Base-by-base conservation (phyloP, 257 asterid genomes). In the Ligustrum vulgare region DNA sequence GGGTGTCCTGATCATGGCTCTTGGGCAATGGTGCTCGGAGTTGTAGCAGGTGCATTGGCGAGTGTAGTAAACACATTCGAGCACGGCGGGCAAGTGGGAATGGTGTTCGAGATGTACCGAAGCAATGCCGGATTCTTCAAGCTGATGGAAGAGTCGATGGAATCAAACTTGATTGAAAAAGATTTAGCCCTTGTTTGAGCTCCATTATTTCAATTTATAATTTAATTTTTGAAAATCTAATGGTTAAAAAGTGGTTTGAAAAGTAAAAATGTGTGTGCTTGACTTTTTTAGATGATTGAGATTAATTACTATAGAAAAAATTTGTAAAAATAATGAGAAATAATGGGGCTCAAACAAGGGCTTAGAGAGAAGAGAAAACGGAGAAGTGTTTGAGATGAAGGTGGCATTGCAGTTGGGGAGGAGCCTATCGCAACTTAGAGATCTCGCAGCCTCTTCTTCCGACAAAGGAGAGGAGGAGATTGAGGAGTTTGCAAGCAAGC, bases 31-130 rank as follows among this genome's bases (percentile, higher is more conserved):
- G 33, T 78, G 3, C 22, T 79, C 0, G 90, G 85, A 12, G 75
- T 79, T 13, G 78, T 32, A 0, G 84, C 74, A 0, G 90, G 90
- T 0, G 86, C 85, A 7, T 58, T 83, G 74, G 90, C 88, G 0
- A 78, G 69, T 8, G 76, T 54, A 0, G 88, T 84, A 12, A 86
- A 84, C 69, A 73, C 88, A 56, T 4, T 86, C 0, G 85, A 86
- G 31, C 90, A 86, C 22, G 90, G 88, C 2, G 86, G 81, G 22
- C 90, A 86, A 79, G 82, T 86, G 1, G 90, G 90, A 4, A 86
- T 81, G 90, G 85, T 80, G 78, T 83, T 81, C n/a, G 90, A 86
- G 72, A 81, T 83, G 90, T 86, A 86, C 32, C 45, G 90, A 4
- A 73, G 81, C 73, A 83, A 82, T 11, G 86, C 87, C 12, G 87